Conservation (phyloP, 352 stramenopile genomes). For the Globisporangium emineosum region DNA sequence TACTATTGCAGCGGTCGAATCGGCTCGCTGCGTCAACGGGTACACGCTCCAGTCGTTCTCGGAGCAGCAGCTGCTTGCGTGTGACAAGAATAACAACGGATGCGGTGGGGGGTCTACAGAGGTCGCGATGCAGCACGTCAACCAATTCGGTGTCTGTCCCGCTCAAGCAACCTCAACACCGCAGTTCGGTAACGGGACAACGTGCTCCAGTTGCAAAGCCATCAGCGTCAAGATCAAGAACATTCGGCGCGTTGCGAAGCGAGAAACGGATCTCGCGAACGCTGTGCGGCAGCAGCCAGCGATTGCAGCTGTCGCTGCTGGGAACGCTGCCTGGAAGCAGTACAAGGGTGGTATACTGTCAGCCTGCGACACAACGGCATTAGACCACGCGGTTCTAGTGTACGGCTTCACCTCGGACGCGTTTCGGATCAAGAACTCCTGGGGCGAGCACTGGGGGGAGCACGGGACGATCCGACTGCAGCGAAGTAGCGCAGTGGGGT, state of each 20-base stretch:
- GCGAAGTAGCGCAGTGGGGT: background rate
- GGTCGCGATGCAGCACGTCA: conserved; percentile 90
- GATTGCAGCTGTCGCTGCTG: conserved; percentile 90
- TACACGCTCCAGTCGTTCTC: conserved; percentile 73
- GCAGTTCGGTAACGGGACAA: conserved; percentile 5
- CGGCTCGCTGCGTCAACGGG: conserved; percentile 76
- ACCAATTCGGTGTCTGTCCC: conserved; percentile 87
- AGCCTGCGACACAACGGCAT: conserved; percentile 63
- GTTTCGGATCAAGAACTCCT: conserved; percentile 97
- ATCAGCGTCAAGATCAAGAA: conserved; percentile 23
- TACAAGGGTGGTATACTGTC: conserved; percentile 91
- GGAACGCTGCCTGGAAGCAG: conserved; percentile 94
- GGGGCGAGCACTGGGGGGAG: conserved; percentile 90
- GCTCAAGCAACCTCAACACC: conserved; percentile 24
- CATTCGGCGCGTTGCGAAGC: conserved; percentile 42
- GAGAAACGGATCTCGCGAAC: conserved; percentile 69
- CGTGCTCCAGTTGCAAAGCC: conserved; percentile 16
- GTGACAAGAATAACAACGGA: conserved; percentile 78
- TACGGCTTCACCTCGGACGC: conserved; percentile 91
- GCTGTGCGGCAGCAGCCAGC: conserved; percentile 92
- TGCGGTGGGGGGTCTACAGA: conserved; percentile 89
- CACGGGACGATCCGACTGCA: conserved; percentile 91
- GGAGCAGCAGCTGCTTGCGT: conserved; percentile 92
- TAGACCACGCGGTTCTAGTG: conserved; percentile 96
- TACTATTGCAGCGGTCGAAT: conserved; percentile 86